Evolutionary conservation across 768 basidiomycete species (phyloP), one percentile per base, ranked within the genome.

Genomic region (Boletus pseudopeckii): DNA sequence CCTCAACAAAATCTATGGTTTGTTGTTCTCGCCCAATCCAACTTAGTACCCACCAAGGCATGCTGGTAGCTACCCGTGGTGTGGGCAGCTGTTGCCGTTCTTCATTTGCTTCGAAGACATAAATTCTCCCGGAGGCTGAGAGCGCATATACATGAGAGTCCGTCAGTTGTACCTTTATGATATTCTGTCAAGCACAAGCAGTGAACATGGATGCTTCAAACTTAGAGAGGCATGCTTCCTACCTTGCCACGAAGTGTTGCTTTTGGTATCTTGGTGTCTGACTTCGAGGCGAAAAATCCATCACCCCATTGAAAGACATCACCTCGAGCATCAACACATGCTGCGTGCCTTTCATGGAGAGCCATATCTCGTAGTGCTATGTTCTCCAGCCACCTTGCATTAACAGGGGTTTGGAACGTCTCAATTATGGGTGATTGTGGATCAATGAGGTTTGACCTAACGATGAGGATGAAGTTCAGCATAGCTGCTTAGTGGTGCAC

Each of bases 221-320:
- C 17, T 11, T 4, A 24, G 15, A n/a, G 10, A 42, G 20, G 9
- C 3, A 30, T 10, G 17, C 3, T 22, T 56, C 74, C 20, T 58
- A 85, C 89, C 75, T 88, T 88, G 53, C 83, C 86, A 51, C 75
- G 77, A 44, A 90, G 65, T 1, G 86, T 86, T 41, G 77, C 68
- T 28, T 71, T 77, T 6, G 86, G 86, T 28, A 56, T 58, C 24
- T 61, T 58, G 58, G 57, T 57, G 26, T 69, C 53, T 43, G 69
- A 47, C 15, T 68, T 58, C 7, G 65, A 57, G 15, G 75, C 75
- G 57, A 77, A 77, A 68, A 84, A 88, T 0, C 80, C 85, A 39
- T 77, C 75, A 0, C 90, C 90, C 90, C 90, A 93, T 60, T 92
- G 89, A 62, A 90, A 88, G 3, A 91, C 84, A 60, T 94, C 85